phyloP scores from a whole-genome alignment of 306 rosid species.

The Acacia crassicarpa region DNA sequence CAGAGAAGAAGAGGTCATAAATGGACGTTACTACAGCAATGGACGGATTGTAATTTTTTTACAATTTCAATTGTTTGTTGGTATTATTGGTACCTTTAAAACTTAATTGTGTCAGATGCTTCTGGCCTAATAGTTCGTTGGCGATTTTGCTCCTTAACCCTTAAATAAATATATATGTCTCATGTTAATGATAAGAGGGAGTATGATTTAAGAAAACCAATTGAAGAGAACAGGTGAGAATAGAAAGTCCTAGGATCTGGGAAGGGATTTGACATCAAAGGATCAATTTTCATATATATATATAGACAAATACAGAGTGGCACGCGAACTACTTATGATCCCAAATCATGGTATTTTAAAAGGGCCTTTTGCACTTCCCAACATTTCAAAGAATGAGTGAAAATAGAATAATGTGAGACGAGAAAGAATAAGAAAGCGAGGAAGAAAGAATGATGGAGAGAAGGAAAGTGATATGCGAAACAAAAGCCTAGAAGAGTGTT shows the following conservation, averaged over 20 bases:
- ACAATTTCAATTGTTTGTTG: too few species aligned
- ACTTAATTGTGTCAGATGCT: too few species aligned
- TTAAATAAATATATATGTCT: too few species aligned
- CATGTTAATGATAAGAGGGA: too few species aligned
- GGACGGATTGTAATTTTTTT: too few species aligned
- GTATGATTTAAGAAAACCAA: constrained; percentile 13
- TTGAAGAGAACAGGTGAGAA: constrained; percentile 27
- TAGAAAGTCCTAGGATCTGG: constrained; percentile 77
- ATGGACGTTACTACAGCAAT: too few species aligned
- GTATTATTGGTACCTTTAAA: too few species aligned
- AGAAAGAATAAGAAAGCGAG: neutral
- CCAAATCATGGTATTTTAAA: constrained; percentile 21
- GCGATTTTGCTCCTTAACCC: too few species aligned
- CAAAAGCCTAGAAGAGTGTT: constrained; percentile 84
- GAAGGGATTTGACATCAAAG: constrained; percentile 42
- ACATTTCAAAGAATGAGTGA: constrained; percentile 36
- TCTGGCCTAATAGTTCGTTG: too few species aligned
- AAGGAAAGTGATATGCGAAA: neutral
- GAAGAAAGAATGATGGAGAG: neutral
- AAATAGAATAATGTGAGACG: constrained; percentile 1
- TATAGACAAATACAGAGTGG: neutral
- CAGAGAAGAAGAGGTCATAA: too few species aligned
- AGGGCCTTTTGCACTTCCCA: constrained; percentile 59
- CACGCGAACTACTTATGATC: neutral
- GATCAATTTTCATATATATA: neutral